Conservation (phyloP, 2,329 filamentous ascomycete genomes). For the Diaporthe velutina region DNA sequence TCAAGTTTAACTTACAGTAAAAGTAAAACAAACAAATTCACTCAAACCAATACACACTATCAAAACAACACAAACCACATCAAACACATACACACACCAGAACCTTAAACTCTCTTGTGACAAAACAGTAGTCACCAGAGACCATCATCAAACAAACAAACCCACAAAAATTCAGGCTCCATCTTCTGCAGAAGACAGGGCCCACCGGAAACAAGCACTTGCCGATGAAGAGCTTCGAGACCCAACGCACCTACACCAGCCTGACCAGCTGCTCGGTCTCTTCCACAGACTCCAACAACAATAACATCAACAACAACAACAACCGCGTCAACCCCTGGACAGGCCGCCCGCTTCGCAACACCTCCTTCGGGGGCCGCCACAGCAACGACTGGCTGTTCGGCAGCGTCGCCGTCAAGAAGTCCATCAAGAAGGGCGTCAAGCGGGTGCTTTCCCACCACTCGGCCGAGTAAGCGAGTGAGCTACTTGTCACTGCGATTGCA, state of each 20-base stretch:
- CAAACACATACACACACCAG: not conserved
- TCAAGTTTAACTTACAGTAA: constrained; percentile 12
- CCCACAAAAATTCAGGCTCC: not conserved
- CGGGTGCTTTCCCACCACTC: constrained; percentile 12
- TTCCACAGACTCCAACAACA: not conserved
- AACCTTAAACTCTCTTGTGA: not conserved
- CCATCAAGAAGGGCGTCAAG: constrained; percentile 34
- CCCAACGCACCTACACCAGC: constrained; percentile 21
- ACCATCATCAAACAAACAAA: not conserved
- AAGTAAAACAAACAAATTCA: not conserved
- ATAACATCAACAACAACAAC: not conserved
- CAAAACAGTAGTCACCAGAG: constrained; percentile 2
- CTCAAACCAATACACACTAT: not conserved
- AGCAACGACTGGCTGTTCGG: constrained; percentile 39
- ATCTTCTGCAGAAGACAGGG: constrained; percentile 9
- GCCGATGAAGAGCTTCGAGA: constrained; percentile 35
- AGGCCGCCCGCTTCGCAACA: constrained; percentile 36
- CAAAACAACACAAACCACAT: not conserved
- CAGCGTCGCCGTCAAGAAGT: constrained; percentile 35
- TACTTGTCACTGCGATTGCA: not conserved
- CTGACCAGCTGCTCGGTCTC: constrained; percentile 22
- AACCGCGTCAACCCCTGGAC: constrained; percentile 23
- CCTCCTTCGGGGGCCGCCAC: constrained; percentile 35
- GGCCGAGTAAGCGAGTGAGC: not conserved
- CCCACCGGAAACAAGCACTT: not conserved